Evolutionary conservation across 805 yeast genomes (phyloP).

Genomic region (Groenewaldozyma tartarivorans): DNA sequence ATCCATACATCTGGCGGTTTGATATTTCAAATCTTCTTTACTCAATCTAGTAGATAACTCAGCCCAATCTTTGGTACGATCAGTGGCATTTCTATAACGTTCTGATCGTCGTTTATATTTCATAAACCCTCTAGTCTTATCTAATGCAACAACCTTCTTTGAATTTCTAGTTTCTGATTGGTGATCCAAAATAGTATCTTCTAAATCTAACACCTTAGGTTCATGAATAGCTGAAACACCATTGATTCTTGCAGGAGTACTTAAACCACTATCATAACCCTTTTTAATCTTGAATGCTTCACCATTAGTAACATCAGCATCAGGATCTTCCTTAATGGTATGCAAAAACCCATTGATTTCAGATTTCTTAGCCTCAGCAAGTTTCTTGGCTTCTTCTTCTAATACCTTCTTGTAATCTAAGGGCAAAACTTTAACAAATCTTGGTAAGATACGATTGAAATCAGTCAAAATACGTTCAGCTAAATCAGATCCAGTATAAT

Average conservation of each 20-base stretch:
- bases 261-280: slow-evolving; percentile 30
- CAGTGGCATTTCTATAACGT: slow-evolving; percentile 66
- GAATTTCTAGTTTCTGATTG: slow-evolving; percentile 55
- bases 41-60: slow-evolving; percentile 75
- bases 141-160: slow-evolving; percentile 49
- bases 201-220: slow-evolving; percentile 82
- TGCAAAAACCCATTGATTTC: slow-evolving; percentile 59
- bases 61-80: slow-evolving; percentile 83
- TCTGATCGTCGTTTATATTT: slow-evolving; percentile 86
- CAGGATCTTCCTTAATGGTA: slow-evolving; percentile 67
- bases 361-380: slow-evolving; percentile 47
- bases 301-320: slow-evolving; percentile 81
- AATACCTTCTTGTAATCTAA: slow-evolving; percentile 83
- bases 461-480: slow-evolving; percentile 76
- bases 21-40: slow-evolving; percentile 77
- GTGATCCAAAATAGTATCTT: slow-evolving; percentile 73
- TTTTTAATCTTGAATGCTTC: slow-evolving; percentile 48
- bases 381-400: slow-evolving; percentile 59
- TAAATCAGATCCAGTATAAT: slow-evolving; percentile 85
- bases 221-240: too few relatives aligned
- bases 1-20: slow-evolving; percentile 98
- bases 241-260: slow-evolving; percentile 19
- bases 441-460: slow-evolving; percentile 79
- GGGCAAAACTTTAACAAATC: slow-evolving; percentile 91
- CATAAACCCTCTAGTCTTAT: slow-evolving; percentile 85